Evolutionary conservation across 768 basidiomycete species (phyloP).

Genomic region (Mycena alexandri): DNA sequence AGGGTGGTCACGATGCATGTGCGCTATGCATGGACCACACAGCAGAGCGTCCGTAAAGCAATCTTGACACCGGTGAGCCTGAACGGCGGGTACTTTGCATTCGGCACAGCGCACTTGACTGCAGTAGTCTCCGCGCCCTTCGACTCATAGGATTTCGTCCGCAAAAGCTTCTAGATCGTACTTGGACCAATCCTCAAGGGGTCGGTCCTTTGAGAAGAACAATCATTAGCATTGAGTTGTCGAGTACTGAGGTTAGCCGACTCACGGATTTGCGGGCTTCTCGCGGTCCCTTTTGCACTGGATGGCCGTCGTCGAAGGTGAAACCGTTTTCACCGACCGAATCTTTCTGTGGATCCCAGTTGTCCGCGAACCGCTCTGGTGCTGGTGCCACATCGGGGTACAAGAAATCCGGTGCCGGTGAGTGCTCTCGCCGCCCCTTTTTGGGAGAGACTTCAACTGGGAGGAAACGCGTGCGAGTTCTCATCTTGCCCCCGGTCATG

Average conservation of each 20-base stretch:
- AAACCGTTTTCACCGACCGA: not conserved
- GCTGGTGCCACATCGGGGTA: not conserved
- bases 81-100: not conserved
- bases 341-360: too few species aligned
- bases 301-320: slow-evolving; percentile 5
- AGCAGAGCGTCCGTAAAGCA: slow-evolving; percentile 6
- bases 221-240: not conserved
- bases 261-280: slow-evolving; percentile 2
- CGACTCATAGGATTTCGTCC: not conserved
- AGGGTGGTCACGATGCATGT: not conserved
- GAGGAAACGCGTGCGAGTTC: not conserved
- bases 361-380: too few species aligned
- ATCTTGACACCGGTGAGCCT: slow-evolving; percentile 3
- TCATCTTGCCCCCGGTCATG: not conserved
- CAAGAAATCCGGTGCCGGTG: not conserved
- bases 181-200: not conserved
- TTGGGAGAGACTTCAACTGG: not conserved
- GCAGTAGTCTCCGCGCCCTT: not conserved
- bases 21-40: not conserved
- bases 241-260: not conserved
- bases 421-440: not conserved
- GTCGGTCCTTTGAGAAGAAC: not conserved
- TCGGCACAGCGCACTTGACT: not conserved
- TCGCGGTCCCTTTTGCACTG: not conserved
- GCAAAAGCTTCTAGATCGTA: slow-evolving; percentile 2